Evolutionary conservation across 1,139 yeast species (phyloP).

Genomic region (Geotrichum aggregatum): DNA sequence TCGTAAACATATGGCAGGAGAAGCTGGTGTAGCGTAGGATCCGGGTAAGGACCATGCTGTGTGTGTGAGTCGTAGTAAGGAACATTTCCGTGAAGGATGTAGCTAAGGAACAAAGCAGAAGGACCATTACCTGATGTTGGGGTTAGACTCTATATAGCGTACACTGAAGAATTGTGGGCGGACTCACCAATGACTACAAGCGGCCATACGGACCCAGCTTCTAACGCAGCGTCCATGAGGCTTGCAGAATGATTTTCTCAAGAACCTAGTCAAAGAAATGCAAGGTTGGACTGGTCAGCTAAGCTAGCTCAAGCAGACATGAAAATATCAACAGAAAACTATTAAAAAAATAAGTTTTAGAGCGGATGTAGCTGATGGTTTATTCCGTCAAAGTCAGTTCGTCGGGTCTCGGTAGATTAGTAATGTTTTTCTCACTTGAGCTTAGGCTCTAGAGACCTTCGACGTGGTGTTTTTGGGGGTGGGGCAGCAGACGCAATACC

Average conservation of each 20-base stretch:
- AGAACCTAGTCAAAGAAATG: no score
- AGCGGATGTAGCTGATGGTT: no score
- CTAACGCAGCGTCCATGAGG: background rate
- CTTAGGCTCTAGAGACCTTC: no score
- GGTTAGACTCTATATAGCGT: conserved; percentile 7
- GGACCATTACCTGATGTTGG: conserved; percentile 36
- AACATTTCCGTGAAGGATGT: conserved; percentile 34
- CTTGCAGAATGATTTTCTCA: background rate
- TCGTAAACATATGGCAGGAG: conserved; percentile 23
- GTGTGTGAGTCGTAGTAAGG: conserved; percentile 34
- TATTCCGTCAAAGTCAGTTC: no score
- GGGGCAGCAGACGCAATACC: no score
- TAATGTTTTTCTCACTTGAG: no score
- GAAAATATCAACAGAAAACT: background rate
- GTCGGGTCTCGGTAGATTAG: no score
- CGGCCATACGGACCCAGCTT: background rate
- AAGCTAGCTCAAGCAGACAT: no score
- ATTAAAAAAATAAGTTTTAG: no score
- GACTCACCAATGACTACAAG: conserved; percentile 6
- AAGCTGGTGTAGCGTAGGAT: conserved; percentile 30
- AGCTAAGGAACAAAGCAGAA: conserved; percentile 36
- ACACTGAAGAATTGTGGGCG: background rate
- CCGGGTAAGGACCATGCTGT: conserved; percentile 35
- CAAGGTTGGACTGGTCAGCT: no score
- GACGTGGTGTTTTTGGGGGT: no score